phyloP scores from a whole-genome alignment of 352 stramenopile genomes.

The Phytophthora crassamura region DNA sequence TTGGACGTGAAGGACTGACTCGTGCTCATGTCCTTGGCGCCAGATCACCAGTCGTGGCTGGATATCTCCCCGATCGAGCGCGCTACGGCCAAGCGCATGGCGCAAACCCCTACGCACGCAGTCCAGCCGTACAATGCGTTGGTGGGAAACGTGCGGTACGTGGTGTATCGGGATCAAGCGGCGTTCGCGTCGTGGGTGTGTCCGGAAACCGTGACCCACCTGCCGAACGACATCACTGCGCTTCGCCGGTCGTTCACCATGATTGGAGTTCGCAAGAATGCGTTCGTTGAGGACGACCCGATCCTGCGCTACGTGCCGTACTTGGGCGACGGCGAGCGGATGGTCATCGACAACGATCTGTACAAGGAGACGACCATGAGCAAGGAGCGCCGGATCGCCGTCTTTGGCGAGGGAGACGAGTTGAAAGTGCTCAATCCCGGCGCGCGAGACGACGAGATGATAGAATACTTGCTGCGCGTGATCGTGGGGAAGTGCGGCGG shows the following conservation, averaged over 20 bases:
- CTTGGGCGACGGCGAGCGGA: slow-evolving; percentile 74
- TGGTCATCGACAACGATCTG: slow-evolving; percentile 67
- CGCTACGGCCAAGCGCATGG: slow-evolving; percentile 30
- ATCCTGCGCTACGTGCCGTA: slow-evolving; percentile 91
- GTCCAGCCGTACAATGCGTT: slow-evolving; percentile 39
- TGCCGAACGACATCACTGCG: slow-evolving; percentile 51
- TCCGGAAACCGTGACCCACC: slow-evolving; percentile 63
- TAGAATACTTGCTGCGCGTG: slow-evolving; percentile 65
- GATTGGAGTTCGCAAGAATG: slow-evolving; percentile 76
- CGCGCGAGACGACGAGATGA: slow-evolving; percentile 62
- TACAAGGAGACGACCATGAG: slow-evolving; percentile 71
- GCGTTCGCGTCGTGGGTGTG: slow-evolving; percentile 32
- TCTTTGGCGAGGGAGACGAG: slow-evolving; percentile 46
- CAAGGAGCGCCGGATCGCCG: slow-evolving; percentile 51
- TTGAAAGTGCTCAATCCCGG: slow-evolving; percentile 46
- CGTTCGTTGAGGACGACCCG: slow-evolving; percentile 82
- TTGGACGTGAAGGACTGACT: too few relatives aligned
- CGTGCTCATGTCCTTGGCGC: not conserved
- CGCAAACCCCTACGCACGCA: slow-evolving; percentile 20
- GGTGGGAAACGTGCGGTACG: slow-evolving; percentile 50
- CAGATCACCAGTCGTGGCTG: slow-evolving; percentile 38
- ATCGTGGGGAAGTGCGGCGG: slow-evolving; percentile 56
- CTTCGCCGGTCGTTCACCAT: slow-evolving; percentile 67
- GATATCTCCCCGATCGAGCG: slow-evolving; percentile 44
- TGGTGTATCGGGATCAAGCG: slow-evolving; percentile 28